Evolutionary conservation across 352 stramenopile species (phyloP).

Genomic region (Pythium brachiatum): DNA sequence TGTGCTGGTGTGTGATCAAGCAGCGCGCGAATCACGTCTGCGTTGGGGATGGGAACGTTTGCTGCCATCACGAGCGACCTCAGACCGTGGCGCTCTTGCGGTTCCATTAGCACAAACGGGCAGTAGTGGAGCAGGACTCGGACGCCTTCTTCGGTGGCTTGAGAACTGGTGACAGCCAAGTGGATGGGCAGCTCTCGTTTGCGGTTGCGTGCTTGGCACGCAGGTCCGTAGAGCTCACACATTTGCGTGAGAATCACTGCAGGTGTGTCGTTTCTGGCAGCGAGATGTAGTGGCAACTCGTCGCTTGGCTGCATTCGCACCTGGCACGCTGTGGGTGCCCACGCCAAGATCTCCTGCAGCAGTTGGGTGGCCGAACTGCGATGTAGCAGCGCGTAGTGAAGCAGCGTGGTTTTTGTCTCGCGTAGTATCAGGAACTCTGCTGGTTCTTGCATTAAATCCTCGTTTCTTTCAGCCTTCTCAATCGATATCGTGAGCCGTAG

Average conservation of each 20-base stretch:
- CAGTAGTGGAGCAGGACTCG: slow-evolving; percentile 34
- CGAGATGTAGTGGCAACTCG: slow-evolving; percentile 52
- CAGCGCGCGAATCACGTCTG: slow-evolving; percentile 34
- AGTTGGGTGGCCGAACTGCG: slow-evolving; percentile 26
- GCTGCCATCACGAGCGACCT: slow-evolving; percentile 44
- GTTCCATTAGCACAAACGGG: slow-evolving; percentile 31
- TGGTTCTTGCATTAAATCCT: not conserved
- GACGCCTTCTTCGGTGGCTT: slow-evolving; percentile 23
- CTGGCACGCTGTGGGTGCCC: slow-evolving; percentile 31
- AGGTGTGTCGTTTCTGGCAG: slow-evolving; percentile 23
- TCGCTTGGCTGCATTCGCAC: slow-evolving; percentile 24
- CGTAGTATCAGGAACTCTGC: slow-evolving; percentile 14
- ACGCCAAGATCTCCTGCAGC: slow-evolving; percentile 31
- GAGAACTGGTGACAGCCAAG: slow-evolving; percentile 30
- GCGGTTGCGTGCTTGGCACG: slow-evolving; percentile 44
- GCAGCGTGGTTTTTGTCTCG: slow-evolving; percentile 40
- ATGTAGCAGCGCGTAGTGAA: slow-evolving; percentile 62
- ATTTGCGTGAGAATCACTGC: slow-evolving; percentile 16
- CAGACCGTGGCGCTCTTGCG: slow-evolving; percentile 37
- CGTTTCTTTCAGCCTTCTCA: slow-evolving; percentile 23
- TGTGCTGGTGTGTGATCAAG: slow-evolving; percentile 34
- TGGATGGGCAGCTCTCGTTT: slow-evolving; percentile 50
- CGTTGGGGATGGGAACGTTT: slow-evolving; percentile 29
- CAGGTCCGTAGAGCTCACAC: slow-evolving; percentile 28
- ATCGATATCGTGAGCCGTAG: not conserved